phyloP scores from a whole-genome alignment of 1,284 basidiomycete species.

The Tilletia caries region DNA sequence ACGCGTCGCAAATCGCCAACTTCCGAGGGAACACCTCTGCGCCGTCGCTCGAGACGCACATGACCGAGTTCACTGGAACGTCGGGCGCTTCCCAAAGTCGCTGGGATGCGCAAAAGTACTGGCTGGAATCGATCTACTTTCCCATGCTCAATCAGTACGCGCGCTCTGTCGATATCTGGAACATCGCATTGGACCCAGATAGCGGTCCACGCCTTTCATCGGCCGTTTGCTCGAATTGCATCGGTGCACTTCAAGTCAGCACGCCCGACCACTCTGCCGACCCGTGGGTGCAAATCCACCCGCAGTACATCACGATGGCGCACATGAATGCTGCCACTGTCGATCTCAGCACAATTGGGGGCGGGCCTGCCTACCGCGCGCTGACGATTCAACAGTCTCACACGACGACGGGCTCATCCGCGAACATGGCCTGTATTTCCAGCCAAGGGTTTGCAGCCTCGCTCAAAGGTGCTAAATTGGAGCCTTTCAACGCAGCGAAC shows the following conservation, averaged over 20 bases:
- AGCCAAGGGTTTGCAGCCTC: conserved; percentile 32
- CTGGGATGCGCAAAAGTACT: neutral
- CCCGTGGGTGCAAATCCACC: conserved; percentile 21
- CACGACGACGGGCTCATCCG: conserved; percentile 10
- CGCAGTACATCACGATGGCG: neutral
- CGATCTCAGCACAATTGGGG: neutral
- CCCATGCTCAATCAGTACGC: neutral
- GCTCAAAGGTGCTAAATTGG: conserved; percentile 13
- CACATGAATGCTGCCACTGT: neutral
- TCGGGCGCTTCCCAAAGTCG: conserved; percentile 1
- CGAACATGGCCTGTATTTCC: conserved; percentile 26
- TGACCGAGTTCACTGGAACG: conserved; percentile 39
- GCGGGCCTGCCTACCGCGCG: conserved; percentile 11
- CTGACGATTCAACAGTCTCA: conserved; percentile 14
- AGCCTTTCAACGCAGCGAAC: conserved; percentile 14
- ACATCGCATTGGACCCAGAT: conserved; percentile 30
- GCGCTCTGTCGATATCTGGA: conserved; percentile 22
- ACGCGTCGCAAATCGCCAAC: conserved; percentile 14
- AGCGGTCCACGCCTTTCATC: conserved; percentile 29
- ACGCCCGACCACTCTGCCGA: neutral
- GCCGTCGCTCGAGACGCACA: conserved; percentile 21
- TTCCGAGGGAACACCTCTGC: conserved; percentile 21
- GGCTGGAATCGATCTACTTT: neutral
- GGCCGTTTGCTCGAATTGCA: conserved; percentile 34
- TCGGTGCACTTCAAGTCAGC: conserved; percentile 25